Conservation (phyloP, 2,329 filamentous ascomycete species). For the Scytalidium sp. region DNA sequence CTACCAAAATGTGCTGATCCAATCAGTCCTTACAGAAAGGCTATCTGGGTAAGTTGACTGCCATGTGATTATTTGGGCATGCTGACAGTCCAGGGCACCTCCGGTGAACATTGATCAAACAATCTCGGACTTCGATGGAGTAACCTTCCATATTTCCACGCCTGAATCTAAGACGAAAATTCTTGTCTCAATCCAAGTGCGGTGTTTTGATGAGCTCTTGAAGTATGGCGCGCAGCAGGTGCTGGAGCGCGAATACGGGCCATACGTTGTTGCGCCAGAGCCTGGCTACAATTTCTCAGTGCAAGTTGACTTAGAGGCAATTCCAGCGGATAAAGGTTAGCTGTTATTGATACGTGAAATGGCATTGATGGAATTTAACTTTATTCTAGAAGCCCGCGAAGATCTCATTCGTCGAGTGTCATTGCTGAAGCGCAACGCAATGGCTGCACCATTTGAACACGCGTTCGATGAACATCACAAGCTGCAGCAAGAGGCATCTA, state of each 20-base stretch:
- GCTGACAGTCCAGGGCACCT: conserved; percentile 60
- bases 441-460: conserved; percentile 97
- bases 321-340: conserved; percentile 75
- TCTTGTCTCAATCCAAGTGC: conserved; percentile 88
- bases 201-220: conserved; percentile 90
- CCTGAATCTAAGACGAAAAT: conserved; percentile 93
- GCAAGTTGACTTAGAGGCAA: conserved; percentile 79
- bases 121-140: conserved; percentile 97
- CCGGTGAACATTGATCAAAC: conserved; percentile 94
- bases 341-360: background rate
- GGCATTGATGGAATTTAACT: conserved; percentile 6
- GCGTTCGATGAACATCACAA: conserved; percentile 91
- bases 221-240: conserved; percentile 91
- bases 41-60: conserved; percentile 48
- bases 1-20: conserved; percentile 97
- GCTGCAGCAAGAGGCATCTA: conserved; percentile 82
- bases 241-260: conserved; percentile 89
- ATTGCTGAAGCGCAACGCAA: conserved; percentile 93
- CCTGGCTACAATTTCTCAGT: conserved; percentile 95
- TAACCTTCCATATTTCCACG: conserved; percentile 97
- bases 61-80: conserved; percentile 6
- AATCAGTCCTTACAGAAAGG: conserved; percentile 91
- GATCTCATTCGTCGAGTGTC: conserved; percentile 85
- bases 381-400: conserved; percentile 65
- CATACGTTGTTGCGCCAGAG: conserved; percentile 85